Percentiles rank a stretch among this genome's conserved stretches.
These are phyloP conservation scores for Penicillium rolfsii DNA, from an alignment of 2,329 filamentous ascomycete species.

Conservation along the genomic window DNA sequence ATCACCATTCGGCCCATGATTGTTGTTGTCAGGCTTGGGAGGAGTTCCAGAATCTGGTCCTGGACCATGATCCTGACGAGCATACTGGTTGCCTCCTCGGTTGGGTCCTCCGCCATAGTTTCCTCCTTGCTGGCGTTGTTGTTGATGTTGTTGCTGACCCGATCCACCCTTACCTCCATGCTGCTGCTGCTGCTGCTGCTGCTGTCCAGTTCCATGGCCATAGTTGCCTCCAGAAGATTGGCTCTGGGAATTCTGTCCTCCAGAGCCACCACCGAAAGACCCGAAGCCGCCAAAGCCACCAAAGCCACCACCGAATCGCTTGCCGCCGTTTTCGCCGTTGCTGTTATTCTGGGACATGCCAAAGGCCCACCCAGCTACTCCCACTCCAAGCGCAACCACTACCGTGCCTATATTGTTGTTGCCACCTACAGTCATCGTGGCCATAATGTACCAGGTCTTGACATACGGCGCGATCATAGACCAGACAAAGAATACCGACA, in stretches of 20 bases:
- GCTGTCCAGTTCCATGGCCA: slow-evolving; percentile 31
- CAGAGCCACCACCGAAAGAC: slow-evolving; percentile 16
- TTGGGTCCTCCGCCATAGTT: slow-evolving; percentile 36
- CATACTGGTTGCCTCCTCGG: slow-evolving; percentile 37
- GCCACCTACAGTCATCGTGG: slow-evolving; percentile 68
- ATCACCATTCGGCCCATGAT: slow-evolving; percentile 22
- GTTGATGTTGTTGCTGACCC: slow-evolving; percentile 20
- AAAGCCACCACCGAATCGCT: slow-evolving; percentile 29
- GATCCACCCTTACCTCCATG: slow-evolving; percentile 6
- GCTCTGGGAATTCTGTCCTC: slow-evolving; percentile 24
- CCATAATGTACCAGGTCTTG: slow-evolving; percentile 71
- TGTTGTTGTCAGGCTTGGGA: slow-evolving; percentile 24
- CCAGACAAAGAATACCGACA: slow-evolving; percentile 73
- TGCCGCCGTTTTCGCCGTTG: slow-evolving; percentile 24
- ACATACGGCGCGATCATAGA: slow-evolving; percentile 73
- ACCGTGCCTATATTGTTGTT: slow-evolving; percentile 75
- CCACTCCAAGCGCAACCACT: slow-evolving; percentile 72
- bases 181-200: slow-evolving; percentile 19
- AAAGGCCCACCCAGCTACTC: slow-evolving; percentile 75
- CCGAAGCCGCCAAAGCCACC: slow-evolving; percentile 20
- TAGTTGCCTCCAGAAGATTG: slow-evolving; percentile 31
- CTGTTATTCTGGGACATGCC: slow-evolving; percentile 60
- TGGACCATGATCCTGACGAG: slow-evolving; percentile 39
- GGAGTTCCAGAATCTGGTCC: slow-evolving; percentile 14
- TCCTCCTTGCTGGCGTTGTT: slow-evolving; percentile 32